Evolutionary conservation across 2,329 filamentous ascomycete species (phyloP), one percentile per base, ranked within the genome.

Genomic region (Pseudocercospora fijiensis): DNA sequence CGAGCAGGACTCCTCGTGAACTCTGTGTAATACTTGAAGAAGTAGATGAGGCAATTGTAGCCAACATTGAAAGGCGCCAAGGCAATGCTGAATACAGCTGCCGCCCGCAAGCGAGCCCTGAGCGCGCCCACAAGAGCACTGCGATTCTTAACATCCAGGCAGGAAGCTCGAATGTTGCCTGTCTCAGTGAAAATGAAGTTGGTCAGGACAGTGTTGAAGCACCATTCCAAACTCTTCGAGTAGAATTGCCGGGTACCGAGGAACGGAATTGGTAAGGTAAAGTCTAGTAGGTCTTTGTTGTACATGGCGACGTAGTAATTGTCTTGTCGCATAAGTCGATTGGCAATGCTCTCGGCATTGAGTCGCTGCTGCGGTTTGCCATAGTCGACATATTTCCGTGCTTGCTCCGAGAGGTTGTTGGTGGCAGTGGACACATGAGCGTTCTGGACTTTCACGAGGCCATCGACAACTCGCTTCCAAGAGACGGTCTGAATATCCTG

Each of bases 271-370:
- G 92, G 91, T 2, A 97, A 84, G 0, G 90, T 92, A 52, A 98
- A 82, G 74, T 99, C 89, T 47, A 99, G 78, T 41, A 98, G 86
- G 65, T 98, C 95, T 77, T 99, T 98, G 81, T 99, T 99, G 79
- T 98, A 92, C 72, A 99, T 83, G 4, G 95, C 95, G 72, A 99
- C 97, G 67, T 97, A 85, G 72, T 97, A 99, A 73, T 99, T 99
- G 67, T 97, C 94, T 73, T 91, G 90, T 64, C 95, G 89, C 95
- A 99, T 98, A 52, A 99, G 80, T 30, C 95, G 87, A 74, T 98
- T 99, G 6, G 95, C 95, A 75, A 99, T 98, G 73, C 97, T 95
- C 72, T 97, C 92, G 10, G 95, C 95, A 77, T 97, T 95, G 70
- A 99, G 88, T 66, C 94, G 86, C 78, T 98, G 92, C 76, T 97